A percentile compares a stretch with the other conserved stretches of the same genome.
Evolutionary conservation across 345 rosid genomes (phyloP).

Genomic region (Aquilaria malaccensis): DNA sequence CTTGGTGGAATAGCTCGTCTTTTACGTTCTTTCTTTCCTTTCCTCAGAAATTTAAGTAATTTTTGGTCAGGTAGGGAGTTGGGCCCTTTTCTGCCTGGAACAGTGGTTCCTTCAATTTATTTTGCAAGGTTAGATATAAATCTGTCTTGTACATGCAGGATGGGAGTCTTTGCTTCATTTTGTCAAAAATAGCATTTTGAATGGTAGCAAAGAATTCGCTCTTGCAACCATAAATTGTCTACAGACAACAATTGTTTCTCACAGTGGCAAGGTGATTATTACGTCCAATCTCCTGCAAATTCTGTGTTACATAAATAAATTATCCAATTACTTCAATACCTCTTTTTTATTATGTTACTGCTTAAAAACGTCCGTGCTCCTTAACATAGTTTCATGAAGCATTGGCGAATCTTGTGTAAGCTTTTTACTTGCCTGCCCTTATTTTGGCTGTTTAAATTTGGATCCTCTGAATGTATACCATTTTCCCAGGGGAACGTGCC

Average conservation of each 20-base stretch:
- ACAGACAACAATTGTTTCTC: conserved; percentile 75
- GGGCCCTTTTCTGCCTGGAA: conserved; percentile 5
- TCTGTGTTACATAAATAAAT: too few species aligned
- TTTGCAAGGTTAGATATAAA: neutral
- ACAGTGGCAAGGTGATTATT: conserved; percentile 62
- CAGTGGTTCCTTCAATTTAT: neutral
- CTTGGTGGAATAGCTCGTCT: conserved; percentile 93
- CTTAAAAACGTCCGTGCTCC: neutral
- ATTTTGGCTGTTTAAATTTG: conserved; percentile 6
- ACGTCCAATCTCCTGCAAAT: too few species aligned
- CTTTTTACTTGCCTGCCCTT: neutral
- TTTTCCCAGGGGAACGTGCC: conserved; percentile 59
- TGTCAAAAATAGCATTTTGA: conserved; percentile 68
- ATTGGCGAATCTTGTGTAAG: neutral
- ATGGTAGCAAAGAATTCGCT: conserved; percentile 90
- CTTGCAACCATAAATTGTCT: conserved; percentile 89
- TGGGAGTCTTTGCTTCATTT: conserved; percentile 86
- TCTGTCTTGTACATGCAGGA: conserved; percentile 36
- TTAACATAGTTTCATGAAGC: conserved; percentile 2
- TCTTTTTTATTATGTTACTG: too few species aligned
- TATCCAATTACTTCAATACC: too few species aligned
- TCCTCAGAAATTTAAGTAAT: conserved; percentile 60
- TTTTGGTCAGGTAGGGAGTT: conserved; percentile 77
- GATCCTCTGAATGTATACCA: neutral
- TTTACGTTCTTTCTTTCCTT: conserved; percentile 89